These are phyloP conservation scores for Termitomyces sp. DNA, from an alignment of 768 basidiomycete genomes.

Conservation along the genomic window DNA sequence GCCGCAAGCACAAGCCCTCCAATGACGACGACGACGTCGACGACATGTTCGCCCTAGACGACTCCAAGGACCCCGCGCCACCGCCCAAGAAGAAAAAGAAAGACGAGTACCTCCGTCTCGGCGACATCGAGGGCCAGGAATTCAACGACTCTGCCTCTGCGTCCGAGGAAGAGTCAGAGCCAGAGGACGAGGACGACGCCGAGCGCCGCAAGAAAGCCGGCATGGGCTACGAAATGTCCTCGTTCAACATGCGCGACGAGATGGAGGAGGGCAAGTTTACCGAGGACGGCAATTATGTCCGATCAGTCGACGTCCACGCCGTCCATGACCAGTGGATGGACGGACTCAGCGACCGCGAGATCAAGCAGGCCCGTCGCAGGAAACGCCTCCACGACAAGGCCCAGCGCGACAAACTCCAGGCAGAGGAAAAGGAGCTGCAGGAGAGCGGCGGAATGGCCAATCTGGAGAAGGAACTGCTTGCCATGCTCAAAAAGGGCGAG, in stretches of 20 bases:
- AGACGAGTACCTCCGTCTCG: constrained; percentile 75
- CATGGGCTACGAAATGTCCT: constrained; percentile 92
- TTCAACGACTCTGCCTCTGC: constrained; percentile 51
- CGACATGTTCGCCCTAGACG: constrained; percentile 76
- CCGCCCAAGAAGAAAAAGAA: constrained; percentile 45
- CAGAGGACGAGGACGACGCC: constrained; percentile 78
- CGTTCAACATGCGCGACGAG: constrained; percentile 99
- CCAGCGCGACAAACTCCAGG: constrained; percentile 62
- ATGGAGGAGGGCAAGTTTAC: constrained; percentile 98
- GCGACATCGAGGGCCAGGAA: constrained; percentile 97
- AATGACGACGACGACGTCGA: constrained; percentile 54
- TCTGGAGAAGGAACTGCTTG: constrained; percentile 64
- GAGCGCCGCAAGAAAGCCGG: constrained; percentile 69
- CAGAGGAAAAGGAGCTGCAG: constrained; percentile 71
- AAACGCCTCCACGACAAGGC: constrained; percentile 73
- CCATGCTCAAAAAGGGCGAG: constrained; percentile 82
- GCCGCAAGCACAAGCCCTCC: constrained; percentile 53
- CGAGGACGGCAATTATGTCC: constrained; percentile 85
- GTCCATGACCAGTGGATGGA: constrained; percentile 97
- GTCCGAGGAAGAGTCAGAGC: constrained; percentile 43
- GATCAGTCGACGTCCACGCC: constrained; percentile 83
- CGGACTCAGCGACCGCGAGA: constrained; percentile 78
- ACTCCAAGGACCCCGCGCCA: too few species aligned
- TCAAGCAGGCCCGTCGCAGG: constrained; percentile 72
- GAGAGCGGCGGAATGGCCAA: constrained; percentile 61